Base-by-base conservation (phyloP, 441 rosid genomes). In the Capsella rubella region DNA sequence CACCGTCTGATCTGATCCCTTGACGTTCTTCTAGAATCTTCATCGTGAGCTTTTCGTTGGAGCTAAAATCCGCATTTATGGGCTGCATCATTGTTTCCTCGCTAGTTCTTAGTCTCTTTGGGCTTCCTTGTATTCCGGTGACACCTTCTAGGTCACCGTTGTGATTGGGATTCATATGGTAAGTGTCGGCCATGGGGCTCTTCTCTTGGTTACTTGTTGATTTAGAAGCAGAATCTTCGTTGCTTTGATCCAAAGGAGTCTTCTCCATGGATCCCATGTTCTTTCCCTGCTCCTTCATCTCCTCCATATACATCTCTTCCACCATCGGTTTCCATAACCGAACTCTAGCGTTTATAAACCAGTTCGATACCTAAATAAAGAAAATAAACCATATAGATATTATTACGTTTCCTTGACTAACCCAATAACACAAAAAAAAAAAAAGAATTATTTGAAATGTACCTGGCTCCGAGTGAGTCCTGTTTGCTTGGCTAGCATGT, bases 291-390 rank as follows among this genome's bases (percentile, higher is more conserved):
- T 84, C 91, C 77, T 84, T 87, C 74, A 81, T 80, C 82, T 89
- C 94, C 76, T 89, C 91, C 75, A 49, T 0, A 76, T 89, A 89
- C 93, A 89, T 89, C 66, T 89, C 93, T 77, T 89, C 93, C 76
- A 89, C 93, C 93, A 89, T 89, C 0, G 93, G 93, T 77, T 87
- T 89, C 94, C 94, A 89, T 7, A 89, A 82, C 75, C 94, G 83
- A 61, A 89, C 94, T 61, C 94, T 85, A 57, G 94, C 94, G 76
- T 89, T 89, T 25, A 89, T 89, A 74, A 89, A 89, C 93, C 93
- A 89, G 57, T 89, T 89, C 51, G 91, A 89, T 64, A 89, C 94
- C 93, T 88, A 72, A 14, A 71, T 9, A 51, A 27, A 39, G 11
- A 37, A 10, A 64, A 59, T 14, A n/a, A 43, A 15, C 21, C 40